phyloP scores from a whole-genome alignment of 2,329 filamentous ascomycete species.

The Aureobasidium vineae region DNA sequence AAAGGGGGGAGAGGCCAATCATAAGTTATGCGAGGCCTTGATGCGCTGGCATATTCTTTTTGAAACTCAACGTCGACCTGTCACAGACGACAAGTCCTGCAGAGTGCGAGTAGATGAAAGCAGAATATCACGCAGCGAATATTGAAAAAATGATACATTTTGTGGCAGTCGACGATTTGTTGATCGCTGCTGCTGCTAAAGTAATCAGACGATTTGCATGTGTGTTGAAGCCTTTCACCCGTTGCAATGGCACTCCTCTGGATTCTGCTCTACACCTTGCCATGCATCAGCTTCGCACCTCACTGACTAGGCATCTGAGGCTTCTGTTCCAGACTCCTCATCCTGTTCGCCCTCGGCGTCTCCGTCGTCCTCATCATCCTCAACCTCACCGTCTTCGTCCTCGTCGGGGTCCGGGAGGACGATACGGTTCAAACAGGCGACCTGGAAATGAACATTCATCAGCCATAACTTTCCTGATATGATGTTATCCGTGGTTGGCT shows the following conservation, averaged over 20 bases:
- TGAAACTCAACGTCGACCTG: constrained; percentile 12
- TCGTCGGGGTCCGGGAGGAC: constrained; percentile 49
- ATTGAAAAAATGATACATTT: constrained; percentile 14
- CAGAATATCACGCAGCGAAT: constrained; percentile 13
- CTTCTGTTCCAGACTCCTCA: constrained; percentile 29
- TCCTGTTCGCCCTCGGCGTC: constrained; percentile 34
- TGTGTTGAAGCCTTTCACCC: constrained; percentile 4
- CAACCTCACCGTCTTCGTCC: constrained; percentile 31
- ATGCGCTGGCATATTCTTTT: constrained; percentile 24
- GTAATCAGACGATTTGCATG: background rate
- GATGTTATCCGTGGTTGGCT: constrained; percentile 3
- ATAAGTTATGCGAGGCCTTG: constrained; percentile 20
- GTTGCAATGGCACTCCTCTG: constrained; percentile 7
- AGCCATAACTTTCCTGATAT: background rate
- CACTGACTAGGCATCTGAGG: constrained; percentile 5
- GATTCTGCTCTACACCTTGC: background rate
- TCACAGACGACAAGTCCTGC: constrained; percentile 21
- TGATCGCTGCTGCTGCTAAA: background rate
- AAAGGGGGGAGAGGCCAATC: constrained; percentile 17
- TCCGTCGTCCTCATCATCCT: constrained; percentile 33
- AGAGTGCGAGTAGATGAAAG: constrained; percentile 11
- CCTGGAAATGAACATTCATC: constrained; percentile 37
- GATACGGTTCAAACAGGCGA: constrained; percentile 52
- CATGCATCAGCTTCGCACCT: background rate
- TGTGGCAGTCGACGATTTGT: constrained; percentile 18